Conservation (phyloP, 192 early-diverging fungal genomes). For the Piromyces finnis region DNA sequence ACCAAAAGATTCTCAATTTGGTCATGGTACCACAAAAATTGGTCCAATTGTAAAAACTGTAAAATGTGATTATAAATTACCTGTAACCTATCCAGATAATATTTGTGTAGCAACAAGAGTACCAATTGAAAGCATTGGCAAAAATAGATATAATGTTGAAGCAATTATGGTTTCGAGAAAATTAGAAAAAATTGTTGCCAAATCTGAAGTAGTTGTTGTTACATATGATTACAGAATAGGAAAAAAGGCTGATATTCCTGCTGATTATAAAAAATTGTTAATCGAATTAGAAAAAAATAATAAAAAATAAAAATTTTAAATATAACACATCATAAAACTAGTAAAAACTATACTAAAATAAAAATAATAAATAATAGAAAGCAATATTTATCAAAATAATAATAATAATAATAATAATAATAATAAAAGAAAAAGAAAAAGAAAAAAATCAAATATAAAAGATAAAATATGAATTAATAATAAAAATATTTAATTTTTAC, state of each 20-base stretch:
- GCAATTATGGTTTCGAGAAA: constrained; percentile 16
- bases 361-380: too few species aligned
- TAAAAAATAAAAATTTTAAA: background rate
- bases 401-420: too few species aligned
- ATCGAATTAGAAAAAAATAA: background rate
- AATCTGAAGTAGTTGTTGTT: constrained; percentile 10
- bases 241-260: constrained; percentile 14
- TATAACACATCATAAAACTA: too few species aligned
- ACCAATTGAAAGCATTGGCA: background rate
- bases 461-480: too few species aligned
- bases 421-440: too few species aligned
- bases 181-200: constrained; percentile 15
- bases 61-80: constrained; percentile 15
- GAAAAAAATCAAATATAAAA: too few species aligned
- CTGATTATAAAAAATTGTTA: background rate
- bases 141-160: constrained; percentile 14
- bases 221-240: constrained; percentile 13
- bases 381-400: too few species aligned
- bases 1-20: background rate
- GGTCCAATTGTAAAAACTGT: constrained; percentile 23
- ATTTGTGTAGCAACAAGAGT: constrained; percentile 13
- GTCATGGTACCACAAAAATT: constrained; percentile 1
- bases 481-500: too few species aligned
- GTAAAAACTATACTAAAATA: too few species aligned
- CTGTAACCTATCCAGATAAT: constrained; percentile 23